A percentile compares a stretch with the other conserved stretches of the same genome.
These are phyloP conservation scores for Populus hybrid DNA, from an alignment of 441 rosid species.

Conservation along the genomic window DNA sequence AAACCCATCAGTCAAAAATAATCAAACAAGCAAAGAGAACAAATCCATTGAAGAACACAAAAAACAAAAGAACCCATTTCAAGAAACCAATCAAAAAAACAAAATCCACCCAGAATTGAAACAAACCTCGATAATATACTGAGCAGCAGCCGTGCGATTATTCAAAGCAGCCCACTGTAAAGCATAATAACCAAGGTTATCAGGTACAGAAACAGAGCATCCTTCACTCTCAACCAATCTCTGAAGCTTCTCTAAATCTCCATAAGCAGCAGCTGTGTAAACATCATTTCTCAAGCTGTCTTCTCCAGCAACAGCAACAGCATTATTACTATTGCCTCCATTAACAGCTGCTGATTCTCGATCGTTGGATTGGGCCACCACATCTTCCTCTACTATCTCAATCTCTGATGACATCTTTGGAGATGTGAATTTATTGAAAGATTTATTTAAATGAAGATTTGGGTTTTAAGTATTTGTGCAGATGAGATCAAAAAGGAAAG, in stretches of 20 bases:
- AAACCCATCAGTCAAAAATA: neutral
- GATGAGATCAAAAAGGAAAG: neutral
- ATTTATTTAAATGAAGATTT: neutral
- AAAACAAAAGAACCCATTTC: neutral
- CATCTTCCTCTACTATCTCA: slow-evolving; percentile 71
- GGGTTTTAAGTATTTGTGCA: neutral
- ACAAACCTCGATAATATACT: slow-evolving; percentile 80
- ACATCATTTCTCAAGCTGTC: slow-evolving; percentile 71
- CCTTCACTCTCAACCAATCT: slow-evolving; percentile 86
- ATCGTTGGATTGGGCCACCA: neutral
- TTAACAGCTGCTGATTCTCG: slow-evolving; percentile 11
- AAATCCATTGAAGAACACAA: neutral
- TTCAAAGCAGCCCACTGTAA: slow-evolving; percentile 97
- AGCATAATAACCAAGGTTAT: slow-evolving; percentile 75
- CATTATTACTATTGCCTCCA: slow-evolving; percentile 2
- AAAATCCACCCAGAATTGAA: slow-evolving; percentile 5
- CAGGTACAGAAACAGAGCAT: slow-evolving; percentile 78
- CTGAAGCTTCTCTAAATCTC: slow-evolving; percentile 84
- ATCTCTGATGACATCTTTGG: slow-evolving; percentile 79
- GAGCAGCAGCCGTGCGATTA: slow-evolving; percentile 86
- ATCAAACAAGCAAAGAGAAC: neutral
- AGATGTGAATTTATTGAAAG: neutral
- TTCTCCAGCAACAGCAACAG: slow-evolving; percentile 30
- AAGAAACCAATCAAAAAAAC: neutral
- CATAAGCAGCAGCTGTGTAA: slow-evolving; percentile 90